Evolutionary conservation across 257 asterid species (phyloP), one percentile per base, ranked within the genome.

Genomic region (Leptodermis oblonga): DNA sequence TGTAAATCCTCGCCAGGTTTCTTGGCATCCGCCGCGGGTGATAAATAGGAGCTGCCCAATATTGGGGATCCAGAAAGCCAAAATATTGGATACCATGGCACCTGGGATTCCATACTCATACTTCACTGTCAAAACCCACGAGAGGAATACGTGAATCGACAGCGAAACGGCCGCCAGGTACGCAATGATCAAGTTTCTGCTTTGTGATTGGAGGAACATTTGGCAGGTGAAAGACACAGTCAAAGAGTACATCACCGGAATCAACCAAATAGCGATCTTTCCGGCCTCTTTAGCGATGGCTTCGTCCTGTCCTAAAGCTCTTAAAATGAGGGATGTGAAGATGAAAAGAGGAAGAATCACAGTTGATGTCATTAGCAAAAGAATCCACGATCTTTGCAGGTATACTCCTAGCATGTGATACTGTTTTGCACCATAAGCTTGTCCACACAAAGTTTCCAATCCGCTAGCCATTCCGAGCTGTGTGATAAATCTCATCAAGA

Each of bases 391-490:
- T 76, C 95, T 70, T 75, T 88, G 97, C 25, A 91, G 90, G 73
- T 88, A 83, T 25, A 91, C 46, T 6, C 97, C 97, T 7, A 91
- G 87, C 97, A 91, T 88, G 79, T 86, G 88, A 37, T 85, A 80
- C 22, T 91, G 96, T 54, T 58, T 80, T 28, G 91, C 97, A 17
- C 97, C 96, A 45, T 81, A 91, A 23, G 97, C 88, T 73, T 91
- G 97, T 37, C 97, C 96, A 62, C 95, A 87, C 0, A 88, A 70
- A 7, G 96, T 91, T 77, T 91, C 95, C 67, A 87, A 75, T 68
- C 96, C 97, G 74, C 88, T 91, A 2, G 96, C 95, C 82, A 79
- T 78, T 15, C 97, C 97, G 66, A 88, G 67, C 97, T 91, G 83
- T n/a, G n/a, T n/a, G n/a, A n/a, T n/a, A n/a, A n/a, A n/a, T n/a